Conservation (phyloP, 2,329 filamentous ascomycete species). For the Ophiocordyceps camponoti-leonardi region DNA sequence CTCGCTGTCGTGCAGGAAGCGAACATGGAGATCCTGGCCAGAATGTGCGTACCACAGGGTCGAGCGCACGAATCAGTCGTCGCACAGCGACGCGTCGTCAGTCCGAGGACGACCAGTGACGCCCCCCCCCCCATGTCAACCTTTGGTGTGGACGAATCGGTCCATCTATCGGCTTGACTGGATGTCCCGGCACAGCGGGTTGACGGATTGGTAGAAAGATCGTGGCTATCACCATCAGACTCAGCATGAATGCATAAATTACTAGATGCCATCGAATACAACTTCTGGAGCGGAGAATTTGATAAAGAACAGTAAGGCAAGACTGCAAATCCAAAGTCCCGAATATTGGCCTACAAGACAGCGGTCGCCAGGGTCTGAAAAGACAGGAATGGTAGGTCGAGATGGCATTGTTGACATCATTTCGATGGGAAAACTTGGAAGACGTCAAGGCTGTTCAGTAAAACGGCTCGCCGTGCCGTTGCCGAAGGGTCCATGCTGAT, state of each 20-base stretch:
- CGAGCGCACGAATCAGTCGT: conserved; percentile 46
- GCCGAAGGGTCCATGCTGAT: not conserved
- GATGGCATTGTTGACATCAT: not conserved
- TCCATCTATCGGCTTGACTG: not conserved
- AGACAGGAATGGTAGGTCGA: not conserved
- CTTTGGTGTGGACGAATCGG: not conserved
- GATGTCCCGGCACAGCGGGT: not conserved
- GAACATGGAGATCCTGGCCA: conserved; percentile 34
- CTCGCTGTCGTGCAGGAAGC: conserved; percentile 28
- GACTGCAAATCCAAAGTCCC: not conserved
- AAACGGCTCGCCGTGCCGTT: not conserved
- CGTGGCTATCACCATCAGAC: not conserved
- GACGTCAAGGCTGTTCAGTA: not conserved
- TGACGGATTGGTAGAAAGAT: not conserved
- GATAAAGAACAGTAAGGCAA: not conserved
- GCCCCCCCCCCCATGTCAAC: not conserved
- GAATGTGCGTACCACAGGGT: conserved; percentile 24
- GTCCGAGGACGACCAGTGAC: not conserved
- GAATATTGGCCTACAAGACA: not conserved
- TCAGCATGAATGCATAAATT: not conserved
- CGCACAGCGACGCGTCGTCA: not conserved
- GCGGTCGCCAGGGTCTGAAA: too few species aligned
- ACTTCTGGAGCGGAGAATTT: not conserved
- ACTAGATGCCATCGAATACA: not conserved
- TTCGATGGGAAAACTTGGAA: not conserved